A percentile compares a stretch with the other conserved stretches of the same genome.
These are phyloP conservation scores for Talaromyces borbonicus DNA, from an alignment of 495 filamentous ascomycete species.

Conservation along the genomic window DNA sequence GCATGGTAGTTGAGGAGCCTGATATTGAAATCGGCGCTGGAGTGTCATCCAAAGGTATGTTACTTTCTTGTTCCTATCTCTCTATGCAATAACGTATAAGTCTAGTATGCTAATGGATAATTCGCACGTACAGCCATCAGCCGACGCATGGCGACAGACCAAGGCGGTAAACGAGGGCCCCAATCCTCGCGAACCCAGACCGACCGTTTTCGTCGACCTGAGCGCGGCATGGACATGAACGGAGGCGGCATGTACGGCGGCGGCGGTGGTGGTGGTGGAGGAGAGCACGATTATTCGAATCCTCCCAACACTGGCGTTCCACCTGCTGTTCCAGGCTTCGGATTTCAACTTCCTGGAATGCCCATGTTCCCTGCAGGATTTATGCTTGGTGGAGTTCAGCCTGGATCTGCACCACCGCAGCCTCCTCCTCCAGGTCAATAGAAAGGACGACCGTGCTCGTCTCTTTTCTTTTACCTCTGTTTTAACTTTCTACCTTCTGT, in stretches of 20 bases:
- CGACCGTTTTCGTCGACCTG: constrained; percentile 32
- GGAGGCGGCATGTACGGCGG: constrained; percentile 13
- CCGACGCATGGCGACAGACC: constrained; percentile 70
- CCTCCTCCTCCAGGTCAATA: constrained; percentile 41
- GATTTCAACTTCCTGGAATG: constrained; percentile 60
- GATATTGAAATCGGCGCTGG: constrained; percentile 98
- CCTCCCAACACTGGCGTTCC: constrained; percentile 46
- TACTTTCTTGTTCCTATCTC: too few species aligned
- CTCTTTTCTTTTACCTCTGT: neutral
- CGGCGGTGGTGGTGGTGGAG: constrained; percentile 10
- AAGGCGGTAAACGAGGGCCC: constrained; percentile 62
- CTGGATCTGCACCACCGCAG: constrained; percentile 21
- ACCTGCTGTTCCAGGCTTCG: constrained; percentile 55
- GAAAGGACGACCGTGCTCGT: neutral
- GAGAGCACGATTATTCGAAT: constrained; percentile 30
- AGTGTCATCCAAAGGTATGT: constrained; percentile 76
- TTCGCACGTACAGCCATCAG: constrained; percentile 54
- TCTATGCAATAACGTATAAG: neutral
- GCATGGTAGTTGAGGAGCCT: constrained; percentile 89
- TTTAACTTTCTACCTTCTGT: too few species aligned
- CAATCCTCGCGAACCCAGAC: constrained; percentile 52
- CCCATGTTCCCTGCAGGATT: constrained; percentile 61
- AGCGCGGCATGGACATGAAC: constrained; percentile 22
- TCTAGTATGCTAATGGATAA: neutral
- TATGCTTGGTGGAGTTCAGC: constrained; percentile 38